Evolutionary conservation across 108 stramenopile genomes (phyloP).

Genomic region (Cyclotella atomus): DNA sequence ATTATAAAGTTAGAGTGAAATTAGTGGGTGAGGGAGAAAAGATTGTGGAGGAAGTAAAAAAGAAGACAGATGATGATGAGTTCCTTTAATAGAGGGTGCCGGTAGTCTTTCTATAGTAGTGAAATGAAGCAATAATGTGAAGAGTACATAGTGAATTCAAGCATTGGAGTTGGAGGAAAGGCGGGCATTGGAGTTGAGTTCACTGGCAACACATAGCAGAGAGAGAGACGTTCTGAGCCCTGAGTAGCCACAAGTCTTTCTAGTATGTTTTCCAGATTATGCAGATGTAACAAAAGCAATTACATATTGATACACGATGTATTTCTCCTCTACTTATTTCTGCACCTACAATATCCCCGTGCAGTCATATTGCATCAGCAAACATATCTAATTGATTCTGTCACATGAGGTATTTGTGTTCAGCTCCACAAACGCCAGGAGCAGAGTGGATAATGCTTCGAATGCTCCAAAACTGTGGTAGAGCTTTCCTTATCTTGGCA

Average conservation of each 20-base stretch:
- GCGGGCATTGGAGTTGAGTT: too few species aligned
- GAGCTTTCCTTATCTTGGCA: background rate
- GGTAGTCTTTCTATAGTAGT: background rate
- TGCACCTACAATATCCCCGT: background rate
- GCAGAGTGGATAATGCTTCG: constrained; percentile 16
- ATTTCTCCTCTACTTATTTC: background rate
- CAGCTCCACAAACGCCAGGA: constrained; percentile 15
- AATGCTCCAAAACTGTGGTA: background rate
- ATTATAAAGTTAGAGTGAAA: constrained; percentile 52
- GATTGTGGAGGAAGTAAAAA: constrained; percentile 23
- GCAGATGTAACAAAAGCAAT: background rate
- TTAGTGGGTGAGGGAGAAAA: constrained; percentile 51
- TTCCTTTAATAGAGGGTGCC: constrained; percentile 45
- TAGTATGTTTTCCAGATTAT: background rate
- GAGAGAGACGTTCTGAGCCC: background rate
- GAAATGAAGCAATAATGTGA: too few species aligned
- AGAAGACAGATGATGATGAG: constrained; percentile 56
- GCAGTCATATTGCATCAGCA: background rate
- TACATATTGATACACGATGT: background rate
- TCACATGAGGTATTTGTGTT: background rate
- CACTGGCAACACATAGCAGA: background rate
- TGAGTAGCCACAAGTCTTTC: background rate
- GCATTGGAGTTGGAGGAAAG: too few species aligned
- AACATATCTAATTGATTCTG: background rate
- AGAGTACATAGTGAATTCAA: too few species aligned